Conservation (phyloP, 805 yeast genomes). For the Metschnikowia continentalis region DNA sequence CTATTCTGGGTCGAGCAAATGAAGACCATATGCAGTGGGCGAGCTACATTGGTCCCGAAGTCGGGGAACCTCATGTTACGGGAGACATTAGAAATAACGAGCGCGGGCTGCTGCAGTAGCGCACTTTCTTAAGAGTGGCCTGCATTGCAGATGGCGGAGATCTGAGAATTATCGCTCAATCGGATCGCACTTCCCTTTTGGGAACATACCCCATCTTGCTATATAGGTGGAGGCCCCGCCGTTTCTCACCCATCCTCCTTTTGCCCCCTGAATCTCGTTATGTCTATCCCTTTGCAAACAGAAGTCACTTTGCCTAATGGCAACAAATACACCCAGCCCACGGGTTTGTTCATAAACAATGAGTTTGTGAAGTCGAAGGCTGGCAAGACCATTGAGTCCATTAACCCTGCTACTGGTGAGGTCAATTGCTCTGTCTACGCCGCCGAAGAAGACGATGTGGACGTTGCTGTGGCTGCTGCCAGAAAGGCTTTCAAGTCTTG, state of each 20-base stretch:
- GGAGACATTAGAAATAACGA: background rate
- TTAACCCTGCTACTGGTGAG: conserved; percentile 43
- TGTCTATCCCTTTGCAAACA: conserved; percentile 36
- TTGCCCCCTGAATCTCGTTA: conserved; percentile 7
- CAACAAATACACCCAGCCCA: conserved; percentile 47
- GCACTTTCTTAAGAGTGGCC: background rate
- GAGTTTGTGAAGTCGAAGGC: conserved; percentile 26
- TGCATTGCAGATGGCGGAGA: no score
- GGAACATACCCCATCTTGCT: background rate
- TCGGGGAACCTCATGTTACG: background rate
- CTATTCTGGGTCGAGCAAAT: conserved; percentile 14
- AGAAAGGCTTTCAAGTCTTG: conserved; percentile 40
- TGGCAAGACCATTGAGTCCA: conserved; percentile 36
- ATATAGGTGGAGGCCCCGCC: background rate
- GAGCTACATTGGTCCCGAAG: background rate
- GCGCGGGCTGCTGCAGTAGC: background rate
- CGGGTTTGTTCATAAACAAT: conserved; percentile 61
- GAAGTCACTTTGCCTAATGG: conserved; percentile 49
- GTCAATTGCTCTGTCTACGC: conserved; percentile 39
- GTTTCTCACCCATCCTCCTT: background rate
- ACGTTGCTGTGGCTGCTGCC: conserved; percentile 38
- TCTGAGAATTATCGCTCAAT: background rate
- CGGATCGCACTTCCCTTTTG: conserved; percentile 3
- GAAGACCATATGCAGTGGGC: background rate
- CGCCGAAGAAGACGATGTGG: conserved; percentile 41